Conservation (phyloP, 75 land plant species). For the Selaginella moellendorffii region DNA sequence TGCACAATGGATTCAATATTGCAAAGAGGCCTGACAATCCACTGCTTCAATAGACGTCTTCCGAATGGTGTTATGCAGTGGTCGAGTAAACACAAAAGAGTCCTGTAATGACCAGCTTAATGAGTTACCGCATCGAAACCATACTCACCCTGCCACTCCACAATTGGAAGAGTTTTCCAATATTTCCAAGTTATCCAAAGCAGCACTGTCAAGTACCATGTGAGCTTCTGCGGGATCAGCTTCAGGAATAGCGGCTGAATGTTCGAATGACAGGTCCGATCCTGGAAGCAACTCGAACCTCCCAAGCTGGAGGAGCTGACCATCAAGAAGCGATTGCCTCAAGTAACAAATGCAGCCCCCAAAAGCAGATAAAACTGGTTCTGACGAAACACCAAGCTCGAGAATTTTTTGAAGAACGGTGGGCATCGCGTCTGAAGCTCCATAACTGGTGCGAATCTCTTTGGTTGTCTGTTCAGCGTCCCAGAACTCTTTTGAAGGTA, state of each 20-base stretch:
- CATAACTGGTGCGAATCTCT: conserved; percentile 36
- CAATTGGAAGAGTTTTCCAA: conserved; percentile 71
- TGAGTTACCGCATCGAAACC: not conserved
- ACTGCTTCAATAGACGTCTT: conserved; percentile 63
- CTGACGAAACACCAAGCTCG: conserved; percentile 29
- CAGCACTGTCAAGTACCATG: conserved; percentile 88
- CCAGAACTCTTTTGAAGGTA: conserved; percentile 83
- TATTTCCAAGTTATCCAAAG: conserved; percentile 81
- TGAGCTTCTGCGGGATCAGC: conserved; percentile 42
- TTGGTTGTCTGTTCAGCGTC: conserved; percentile 51
- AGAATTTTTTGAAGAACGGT: conserved; percentile 32
- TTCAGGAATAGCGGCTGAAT: conserved; percentile 20
- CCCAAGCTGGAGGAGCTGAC: conserved; percentile 47
- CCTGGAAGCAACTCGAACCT: conserved; percentile 75
- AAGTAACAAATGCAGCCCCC: conserved; percentile 75
- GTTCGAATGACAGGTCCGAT: conserved; percentile 22
- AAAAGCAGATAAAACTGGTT: conserved; percentile 62
- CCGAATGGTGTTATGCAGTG: conserved; percentile 88
- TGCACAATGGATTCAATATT: conserved; percentile 36
- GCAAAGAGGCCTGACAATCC: conserved; percentile 82
- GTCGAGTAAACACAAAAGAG: conserved; percentile 64
- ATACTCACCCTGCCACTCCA: conserved; percentile 51
- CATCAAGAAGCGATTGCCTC: conserved; percentile 68
- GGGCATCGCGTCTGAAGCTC: conserved; percentile 18
- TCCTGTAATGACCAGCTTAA: conserved; percentile 30